A percentile compares a stretch with the other conserved stretches of the same genome.
Evolutionary conservation across 2,329 filamentous ascomycete genomes (phyloP).

Genomic region (Neurospora sp.): DNA sequence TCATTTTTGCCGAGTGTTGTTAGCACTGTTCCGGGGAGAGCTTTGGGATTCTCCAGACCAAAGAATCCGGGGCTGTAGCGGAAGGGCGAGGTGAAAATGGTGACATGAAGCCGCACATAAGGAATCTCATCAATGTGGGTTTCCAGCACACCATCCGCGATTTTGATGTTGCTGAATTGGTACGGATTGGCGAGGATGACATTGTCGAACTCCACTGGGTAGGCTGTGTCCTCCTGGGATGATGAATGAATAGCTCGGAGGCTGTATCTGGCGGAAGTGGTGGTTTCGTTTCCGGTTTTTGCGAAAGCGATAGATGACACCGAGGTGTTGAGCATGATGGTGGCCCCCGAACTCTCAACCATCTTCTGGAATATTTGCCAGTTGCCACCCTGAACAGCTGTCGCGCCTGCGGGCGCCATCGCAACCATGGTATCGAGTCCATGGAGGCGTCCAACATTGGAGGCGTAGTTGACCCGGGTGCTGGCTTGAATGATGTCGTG

Average conservation of each 20-base stretch:
- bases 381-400: constrained; percentile 74
- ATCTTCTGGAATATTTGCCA: constrained; percentile 90
- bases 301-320: constrained; percentile 51
- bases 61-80: constrained; percentile 67
- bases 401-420: constrained; percentile 78
- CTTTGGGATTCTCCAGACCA: constrained; percentile 45
- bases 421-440: constrained; percentile 85
- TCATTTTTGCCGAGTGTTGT: constrained; percentile 66
- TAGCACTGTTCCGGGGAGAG: constrained; percentile 65
- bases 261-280: constrained; percentile 35
- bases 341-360: constrained; percentile 54
- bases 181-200: constrained; percentile 76
- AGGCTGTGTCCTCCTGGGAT: constrained; percentile 23
- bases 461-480: constrained; percentile 90
- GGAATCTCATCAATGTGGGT: constrained; percentile 66
- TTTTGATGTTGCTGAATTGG: constrained; percentile 65
- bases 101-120: constrained; percentile 81
- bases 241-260: constrained; percentile 28
- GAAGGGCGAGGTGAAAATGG: constrained; percentile 72
- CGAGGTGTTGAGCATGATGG: constrained; percentile 54
- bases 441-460: constrained; percentile 78
- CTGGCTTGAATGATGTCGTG: constrained; percentile 81
- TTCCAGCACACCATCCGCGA: constrained; percentile 57
- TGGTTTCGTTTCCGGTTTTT: constrained; percentile 30
- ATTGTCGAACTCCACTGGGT: constrained; percentile 58